Base-by-base conservation (phyloP, 176 grass and related monocot species). In the Hsuehochloa calcarea region DNA sequence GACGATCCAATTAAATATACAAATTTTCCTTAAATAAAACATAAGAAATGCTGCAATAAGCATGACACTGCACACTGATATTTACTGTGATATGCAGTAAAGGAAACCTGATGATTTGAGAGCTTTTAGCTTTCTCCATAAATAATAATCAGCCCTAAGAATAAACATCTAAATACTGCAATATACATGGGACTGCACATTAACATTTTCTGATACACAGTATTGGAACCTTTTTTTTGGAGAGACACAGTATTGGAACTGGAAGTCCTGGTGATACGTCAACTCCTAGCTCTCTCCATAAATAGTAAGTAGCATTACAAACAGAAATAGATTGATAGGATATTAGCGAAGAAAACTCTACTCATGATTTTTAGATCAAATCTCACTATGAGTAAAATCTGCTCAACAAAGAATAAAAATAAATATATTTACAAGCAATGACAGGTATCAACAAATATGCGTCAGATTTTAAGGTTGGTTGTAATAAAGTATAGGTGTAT, bases 361-460 rank as follows among this genome's bases (percentile, higher is more conserved):
- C 46, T 43, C 2, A 0, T 55, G 65, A 55, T 68, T 41, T 64
- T 55, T 61, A 86, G 5, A 50, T 4, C 34, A 56, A 31, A 80
- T 77, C 34, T n/a, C 10, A 22, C 58, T 55, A 65, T 13, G 49
- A 54, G 68, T 31, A 80, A 65, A 43, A 59, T 62, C 5, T 62
- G 23, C 11, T 62, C 23, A 72, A 44, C 4, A 72, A 22, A 82
- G 16, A 27, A 81, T 15, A 8, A 39, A 35, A 38, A 78, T 35
- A 35, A 76, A 59, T 60, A 27, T 46, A 51, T 40, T 58, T 75
- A 63, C 40, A 89, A 80, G 43, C 25, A 85, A 77, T 11, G 31
- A 19, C 50, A 46, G 51, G n/a, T 23, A 47, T 80, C 12, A 23
- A 70, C 2, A 78, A 74, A 89, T 77, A 23, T 4, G 72, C n/a